Evolutionary conservation across 768 basidiomycete genomes (phyloP).

Genomic region (Pleurotus ostreatus): DNA sequence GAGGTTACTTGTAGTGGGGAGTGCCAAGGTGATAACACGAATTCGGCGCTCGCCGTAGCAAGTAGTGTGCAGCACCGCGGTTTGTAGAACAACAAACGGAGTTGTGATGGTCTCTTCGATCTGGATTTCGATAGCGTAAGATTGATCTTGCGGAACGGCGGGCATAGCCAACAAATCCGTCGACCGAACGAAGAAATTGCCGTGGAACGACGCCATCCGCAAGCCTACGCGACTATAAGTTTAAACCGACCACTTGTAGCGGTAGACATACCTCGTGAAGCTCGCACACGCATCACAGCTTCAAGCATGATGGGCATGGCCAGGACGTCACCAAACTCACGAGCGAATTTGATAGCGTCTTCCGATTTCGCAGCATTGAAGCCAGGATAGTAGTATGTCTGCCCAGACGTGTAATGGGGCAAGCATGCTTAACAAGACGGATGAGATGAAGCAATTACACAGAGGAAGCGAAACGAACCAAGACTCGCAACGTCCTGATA

Average conservation of each 20-base stretch:
- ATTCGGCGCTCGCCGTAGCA: slow-evolving; percentile 91
- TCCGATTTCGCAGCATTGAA: slow-evolving; percentile 94
- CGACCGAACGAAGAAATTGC: slow-evolving; percentile 97
- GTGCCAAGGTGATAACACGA: slow-evolving; percentile 82
- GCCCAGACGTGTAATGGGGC: slow-evolving; percentile 96
- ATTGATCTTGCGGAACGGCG: slow-evolving; percentile 94
- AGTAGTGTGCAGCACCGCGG: slow-evolving; percentile 91
- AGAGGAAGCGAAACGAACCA: slow-evolving; percentile 40
- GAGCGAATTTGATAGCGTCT: slow-evolving; percentile 97
- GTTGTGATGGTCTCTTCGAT: slow-evolving; percentile 91
- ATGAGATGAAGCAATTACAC: neutral
- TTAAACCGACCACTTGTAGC: neutral
- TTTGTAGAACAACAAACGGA: slow-evolving; percentile 92
- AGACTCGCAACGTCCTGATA: slow-evolving; percentile 97
- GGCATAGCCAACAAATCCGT: slow-evolving; percentile 96
- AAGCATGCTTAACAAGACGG: slow-evolving; percentile 58
- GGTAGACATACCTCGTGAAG: slow-evolving; percentile 70
- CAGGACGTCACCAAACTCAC: slow-evolving; percentile 91
- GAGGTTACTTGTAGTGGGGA: slow-evolving; percentile 84
- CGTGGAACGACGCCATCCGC: slow-evolving; percentile 96
- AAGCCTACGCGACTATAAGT: slow-evolving; percentile 45
- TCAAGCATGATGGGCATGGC: slow-evolving; percentile 95
- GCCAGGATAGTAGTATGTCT: slow-evolving; percentile 97
- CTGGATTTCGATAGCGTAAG: slow-evolving; percentile 92
- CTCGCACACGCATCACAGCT: slow-evolving; percentile 96